These are phyloP conservation scores for Fagopyrum tataricum DNA, from an alignment of 148 eudicot species.

Conservation along the genomic window DNA sequence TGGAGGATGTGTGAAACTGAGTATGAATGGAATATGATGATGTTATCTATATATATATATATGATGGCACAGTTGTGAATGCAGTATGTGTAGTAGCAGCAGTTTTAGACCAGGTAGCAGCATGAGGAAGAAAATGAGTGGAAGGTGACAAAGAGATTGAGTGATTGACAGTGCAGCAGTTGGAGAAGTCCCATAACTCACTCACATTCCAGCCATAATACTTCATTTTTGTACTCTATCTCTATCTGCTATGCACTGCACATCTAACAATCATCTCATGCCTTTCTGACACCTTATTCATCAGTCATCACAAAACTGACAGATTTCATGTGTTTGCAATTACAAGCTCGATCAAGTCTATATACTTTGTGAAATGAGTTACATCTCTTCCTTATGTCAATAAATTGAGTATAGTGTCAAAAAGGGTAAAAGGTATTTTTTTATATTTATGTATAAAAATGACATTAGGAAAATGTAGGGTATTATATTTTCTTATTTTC, in stretches of 20 bases:
- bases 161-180: neutral
- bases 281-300: neutral
- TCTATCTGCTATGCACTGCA: neutral
- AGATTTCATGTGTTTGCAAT: neutral
- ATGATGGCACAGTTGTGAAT: no score
- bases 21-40: neutral
- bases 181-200: neutral
- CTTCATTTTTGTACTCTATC: neutral
- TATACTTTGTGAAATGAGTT: no score
- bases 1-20: neutral
- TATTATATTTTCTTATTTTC: no score
- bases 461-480: no score
- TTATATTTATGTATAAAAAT: no score
- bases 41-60: no score
- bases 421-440: no score
- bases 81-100: neutral
- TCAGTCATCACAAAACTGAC: neutral
- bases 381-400: no score
- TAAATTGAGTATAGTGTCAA: no score
- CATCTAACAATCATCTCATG: neutral
- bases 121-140: neutral
- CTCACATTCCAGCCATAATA: neutral
- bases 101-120: neutral
- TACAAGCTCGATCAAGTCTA: no score
- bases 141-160: neutral